A percentile compares a stretch with the other conserved stretches of the same genome.
Conservation (phyloP, 306 rosid genomes). For the Senna tora region DNA sequence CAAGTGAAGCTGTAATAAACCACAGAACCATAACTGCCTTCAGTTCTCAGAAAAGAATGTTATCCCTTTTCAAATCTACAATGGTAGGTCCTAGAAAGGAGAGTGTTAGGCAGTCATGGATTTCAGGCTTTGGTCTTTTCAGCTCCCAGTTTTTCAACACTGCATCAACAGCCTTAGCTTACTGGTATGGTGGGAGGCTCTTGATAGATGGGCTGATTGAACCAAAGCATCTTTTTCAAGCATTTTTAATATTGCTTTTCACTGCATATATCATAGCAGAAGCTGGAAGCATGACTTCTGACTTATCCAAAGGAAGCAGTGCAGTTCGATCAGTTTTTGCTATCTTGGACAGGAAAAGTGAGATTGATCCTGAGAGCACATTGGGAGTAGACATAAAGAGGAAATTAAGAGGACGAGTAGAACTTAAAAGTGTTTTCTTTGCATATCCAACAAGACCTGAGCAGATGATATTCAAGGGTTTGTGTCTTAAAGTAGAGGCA, state of each 20-base stretch:
- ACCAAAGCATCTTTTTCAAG: conserved; percentile 76
- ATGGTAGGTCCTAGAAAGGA: conserved; percentile 66
- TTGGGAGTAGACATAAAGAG: conserved; percentile 56
- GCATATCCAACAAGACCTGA: conserved; percentile 87
- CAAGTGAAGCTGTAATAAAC: conserved; percentile 87
- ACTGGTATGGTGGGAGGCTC: conserved; percentile 90
- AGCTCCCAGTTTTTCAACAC: conserved; percentile 86
- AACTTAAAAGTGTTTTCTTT: conserved; percentile 71
- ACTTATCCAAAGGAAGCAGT: conserved; percentile 76
- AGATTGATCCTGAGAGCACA: conserved; percentile 68
- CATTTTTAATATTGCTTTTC: conserved; percentile 74
- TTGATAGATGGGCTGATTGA: conserved; percentile 46
- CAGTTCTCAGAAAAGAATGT: conserved; percentile 78
- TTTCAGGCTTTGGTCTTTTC: conserved; percentile 81
- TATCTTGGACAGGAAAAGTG: conserved; percentile 71
- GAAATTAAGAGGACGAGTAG: conserved; percentile 61
- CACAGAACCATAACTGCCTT: conserved; percentile 87
- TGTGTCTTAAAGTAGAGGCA: conserved; percentile 69
- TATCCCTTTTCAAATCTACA: conserved; percentile 67
- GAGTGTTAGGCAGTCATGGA: conserved; percentile 82
- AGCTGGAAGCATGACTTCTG: conserved; percentile 94
- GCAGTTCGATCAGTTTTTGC: conserved; percentile 77
- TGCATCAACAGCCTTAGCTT: conserved; percentile 79
- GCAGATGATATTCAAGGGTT: conserved; percentile 74
- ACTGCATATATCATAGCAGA: conserved; percentile 84